phyloP scores from a whole-genome alignment of 192 early-diverging fungal species.

The Umbelopsis isabellina region DNA sequence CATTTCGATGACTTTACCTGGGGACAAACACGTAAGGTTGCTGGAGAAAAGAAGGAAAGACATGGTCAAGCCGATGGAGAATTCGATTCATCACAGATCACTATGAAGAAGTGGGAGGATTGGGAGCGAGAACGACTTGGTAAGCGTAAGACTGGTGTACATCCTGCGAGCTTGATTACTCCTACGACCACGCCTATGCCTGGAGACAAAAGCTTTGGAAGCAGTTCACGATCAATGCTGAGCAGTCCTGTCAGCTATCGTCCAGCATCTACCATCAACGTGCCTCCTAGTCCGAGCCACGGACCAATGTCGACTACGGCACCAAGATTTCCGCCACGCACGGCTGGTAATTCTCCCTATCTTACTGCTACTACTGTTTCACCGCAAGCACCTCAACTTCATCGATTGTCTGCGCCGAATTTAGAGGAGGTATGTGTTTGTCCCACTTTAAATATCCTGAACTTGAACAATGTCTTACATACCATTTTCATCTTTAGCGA shows the following conservation, averaged over 20 bases:
- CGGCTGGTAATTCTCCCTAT: background rate
- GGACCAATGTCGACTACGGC: background rate
- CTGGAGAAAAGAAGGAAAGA: conserved; percentile 68
- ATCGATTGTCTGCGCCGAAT: conserved; percentile 1
- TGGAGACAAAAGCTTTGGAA: conserved; percentile 16
- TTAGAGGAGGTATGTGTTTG: conserved; percentile 4
- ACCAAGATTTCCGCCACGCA: background rate
- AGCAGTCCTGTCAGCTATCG: conserved; percentile 1
- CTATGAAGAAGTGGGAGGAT: conserved; percentile 64
- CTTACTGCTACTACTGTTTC: conserved; percentile 7
- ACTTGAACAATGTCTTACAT: background rate
- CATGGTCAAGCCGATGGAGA: conserved; percentile 74
- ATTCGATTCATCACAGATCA: conserved; percentile 67
- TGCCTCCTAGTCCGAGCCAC: background rate
- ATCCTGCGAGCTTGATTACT: background rate
- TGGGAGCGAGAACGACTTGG: conserved; percentile 59
- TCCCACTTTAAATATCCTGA: too few species aligned
- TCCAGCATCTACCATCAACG: conserved; percentile 2
- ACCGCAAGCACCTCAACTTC: background rate
- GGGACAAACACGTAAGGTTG: conserved; percentile 80
- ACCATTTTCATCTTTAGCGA: background rate
- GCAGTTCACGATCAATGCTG: background rate
- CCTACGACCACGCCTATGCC: background rate
- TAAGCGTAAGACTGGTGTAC: conserved; percentile 2
- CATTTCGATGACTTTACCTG: conserved; percentile 93